Evolutionary conservation across 2,329 filamentous ascomycete genomes (phyloP), one percentile per base, ranked within the genome.

Genomic region (Juglanconis oblonga): DNA sequence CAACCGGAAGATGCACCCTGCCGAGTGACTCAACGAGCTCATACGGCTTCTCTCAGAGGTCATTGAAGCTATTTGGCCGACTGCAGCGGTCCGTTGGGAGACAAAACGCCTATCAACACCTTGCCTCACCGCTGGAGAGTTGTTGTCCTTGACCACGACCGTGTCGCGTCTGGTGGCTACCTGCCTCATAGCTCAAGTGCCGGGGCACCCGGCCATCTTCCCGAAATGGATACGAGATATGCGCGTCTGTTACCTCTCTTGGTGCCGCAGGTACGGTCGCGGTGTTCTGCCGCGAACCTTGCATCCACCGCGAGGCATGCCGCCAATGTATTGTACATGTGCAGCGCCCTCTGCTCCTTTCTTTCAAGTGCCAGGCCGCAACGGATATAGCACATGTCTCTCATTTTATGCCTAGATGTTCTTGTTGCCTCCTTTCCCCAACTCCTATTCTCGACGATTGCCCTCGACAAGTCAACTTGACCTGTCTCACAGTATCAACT

Each of bases 11-110:
- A 59, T 55, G 57, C 57, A 31, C 31, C 24, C 48, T 50, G n/a
- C 57, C 57, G 52, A 55, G 32, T 38, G 32, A 55, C 31, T 44
- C 35, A 31, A 29, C 52, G 51, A 51, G 36, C 7, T 52, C 31
- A 38, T 55, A 38, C 52, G 31, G 31, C 50, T 42, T 42, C 7
- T 11, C 32, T 36, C 7, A 31, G n/a, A 29, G 13, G 31, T 32
- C 5, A 11, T 11, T 42, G 4, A 11, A 42, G 11, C 4, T 42
- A 42, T 14, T 14, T 32, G 36, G 35, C 51, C 6, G 36, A n/a
- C 44, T 55, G 57, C 52, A 55, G 52, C 32, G 40, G 44, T 38
- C 44, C 52, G 57, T 7, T n/a, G 13, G 35, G 8, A 24, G n/a
- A 38, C 14, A 9, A 17, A 31, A 5, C 31, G 8, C 45, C 31